Conservation (phyloP, 106 monocot genomes). For the Allium fistulosum region DNA sequence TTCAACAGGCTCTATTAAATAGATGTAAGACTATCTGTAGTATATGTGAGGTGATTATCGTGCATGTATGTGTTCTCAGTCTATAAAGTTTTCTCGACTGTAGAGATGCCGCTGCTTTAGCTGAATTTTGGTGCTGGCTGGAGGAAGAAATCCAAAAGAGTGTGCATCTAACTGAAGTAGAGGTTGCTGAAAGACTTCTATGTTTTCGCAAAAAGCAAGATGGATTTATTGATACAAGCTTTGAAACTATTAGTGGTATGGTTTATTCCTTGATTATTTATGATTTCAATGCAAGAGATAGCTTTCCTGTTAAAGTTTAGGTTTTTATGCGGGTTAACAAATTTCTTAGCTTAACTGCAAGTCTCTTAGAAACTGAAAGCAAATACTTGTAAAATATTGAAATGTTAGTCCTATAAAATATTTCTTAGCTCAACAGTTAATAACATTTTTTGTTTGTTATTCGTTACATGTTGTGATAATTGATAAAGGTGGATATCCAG, state of each 20-base stretch:
- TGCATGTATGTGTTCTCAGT: background rate
- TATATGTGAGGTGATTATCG: too few relatives aligned
- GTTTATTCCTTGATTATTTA: background rate
- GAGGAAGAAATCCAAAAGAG: slow-evolving; percentile 56
- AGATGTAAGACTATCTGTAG: too few relatives aligned
- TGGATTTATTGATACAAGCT: slow-evolving; percentile 88
- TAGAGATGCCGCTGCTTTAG: slow-evolving; percentile 94
- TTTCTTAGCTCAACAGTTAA: background rate
- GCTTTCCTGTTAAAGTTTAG: too few relatives aligned
- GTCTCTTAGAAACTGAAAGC: too few relatives aligned
- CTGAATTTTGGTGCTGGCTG: slow-evolving; percentile 93
- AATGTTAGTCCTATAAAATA: background rate
- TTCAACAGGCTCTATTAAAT: too few relatives aligned
- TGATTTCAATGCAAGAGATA: too few relatives aligned
- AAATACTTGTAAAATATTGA: too few relatives aligned
- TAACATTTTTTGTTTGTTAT: too few relatives aligned
- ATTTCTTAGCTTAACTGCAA: too few relatives aligned
- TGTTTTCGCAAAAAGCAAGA: slow-evolving; percentile 84
- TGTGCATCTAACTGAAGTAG: slow-evolving; percentile 53
- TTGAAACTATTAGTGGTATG: slow-evolving; percentile 95
- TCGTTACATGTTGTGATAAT: too few relatives aligned
- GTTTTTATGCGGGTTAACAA: too few relatives aligned
- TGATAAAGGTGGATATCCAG: too few relatives aligned
- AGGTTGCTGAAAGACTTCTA: slow-evolving; percentile 72
- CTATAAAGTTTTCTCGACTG: background rate